Conservation (phyloP, 257 asterid genomes). For the Fraxinus cuspidata region DNA sequence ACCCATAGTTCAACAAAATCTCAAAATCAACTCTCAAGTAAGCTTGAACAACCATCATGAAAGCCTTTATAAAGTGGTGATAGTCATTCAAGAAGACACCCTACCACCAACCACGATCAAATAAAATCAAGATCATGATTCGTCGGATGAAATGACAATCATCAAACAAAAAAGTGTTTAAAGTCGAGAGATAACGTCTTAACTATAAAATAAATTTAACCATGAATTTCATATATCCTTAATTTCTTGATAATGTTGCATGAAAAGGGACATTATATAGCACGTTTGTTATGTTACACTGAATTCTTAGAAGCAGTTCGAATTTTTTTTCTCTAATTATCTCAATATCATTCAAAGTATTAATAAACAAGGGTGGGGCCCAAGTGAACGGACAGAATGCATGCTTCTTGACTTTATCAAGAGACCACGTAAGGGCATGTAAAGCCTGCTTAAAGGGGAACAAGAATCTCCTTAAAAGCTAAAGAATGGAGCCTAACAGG, state of each 20-base stretch:
- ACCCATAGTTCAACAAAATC: too few relatives aligned
- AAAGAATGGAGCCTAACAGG: conserved; percentile 74
- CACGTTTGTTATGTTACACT: conserved; percentile 19
- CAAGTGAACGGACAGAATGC: conserved; percentile 22
- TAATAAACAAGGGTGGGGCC: conserved; percentile 12
- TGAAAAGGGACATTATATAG: neutral
- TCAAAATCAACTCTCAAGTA: too few relatives aligned
- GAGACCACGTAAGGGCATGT: conserved; percentile 46
- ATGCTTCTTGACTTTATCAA: conserved; percentile 32
- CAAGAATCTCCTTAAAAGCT: conserved; percentile 89
- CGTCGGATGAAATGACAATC: too few relatives aligned
- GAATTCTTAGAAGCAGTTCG: neutral
- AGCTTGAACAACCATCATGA: too few relatives aligned
- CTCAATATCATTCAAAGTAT: neutral
- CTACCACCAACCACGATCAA: too few relatives aligned
- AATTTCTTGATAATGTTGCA: neutral
- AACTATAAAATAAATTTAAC: too few relatives aligned
- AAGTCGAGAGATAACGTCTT: too few relatives aligned
- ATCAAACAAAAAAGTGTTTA: too few relatives aligned
- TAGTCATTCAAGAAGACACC: too few relatives aligned
- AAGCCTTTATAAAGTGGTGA: too few relatives aligned
- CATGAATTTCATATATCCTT: neutral
- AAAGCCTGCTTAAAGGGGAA: conserved; percentile 70
- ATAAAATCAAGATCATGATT: too few relatives aligned
- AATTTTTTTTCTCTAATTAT: neutral